Evolutionary conservation across 2,329 filamentous ascomycete species (phyloP).

Genomic region (Alternaria panax): DNA sequence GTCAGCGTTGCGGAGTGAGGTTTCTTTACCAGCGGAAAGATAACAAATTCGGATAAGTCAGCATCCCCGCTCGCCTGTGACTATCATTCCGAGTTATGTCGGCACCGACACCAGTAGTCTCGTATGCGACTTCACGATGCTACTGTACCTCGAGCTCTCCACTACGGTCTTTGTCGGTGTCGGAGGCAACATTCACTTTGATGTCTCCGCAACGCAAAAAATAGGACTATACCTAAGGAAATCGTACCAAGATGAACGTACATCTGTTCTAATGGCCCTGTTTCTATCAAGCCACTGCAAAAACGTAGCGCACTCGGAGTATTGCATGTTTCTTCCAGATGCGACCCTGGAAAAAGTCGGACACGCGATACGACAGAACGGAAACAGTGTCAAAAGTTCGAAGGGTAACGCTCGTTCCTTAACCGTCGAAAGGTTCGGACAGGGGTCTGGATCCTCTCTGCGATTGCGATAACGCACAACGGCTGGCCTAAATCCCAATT

Average conservation of each 20-base stretch:
- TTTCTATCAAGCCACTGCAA: background rate
- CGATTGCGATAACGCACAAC: slow-evolving; percentile 19
- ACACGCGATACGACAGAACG: background rate
- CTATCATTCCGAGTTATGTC: background rate
- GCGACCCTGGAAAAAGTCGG: background rate
- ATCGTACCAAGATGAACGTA: background rate
- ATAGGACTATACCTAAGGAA: background rate
- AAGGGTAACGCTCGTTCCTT: background rate
- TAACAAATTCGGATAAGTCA: slow-evolving; percentile 3
- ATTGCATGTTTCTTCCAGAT: background rate
- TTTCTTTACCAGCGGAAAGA: slow-evolving; percentile 6
- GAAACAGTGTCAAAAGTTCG: background rate
- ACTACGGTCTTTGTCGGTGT: background rate
- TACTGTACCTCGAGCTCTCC: background rate
- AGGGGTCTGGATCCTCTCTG: slow-evolving; percentile 1
- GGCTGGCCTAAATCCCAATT: slow-evolving; percentile 6
- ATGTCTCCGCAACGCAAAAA: background rate
- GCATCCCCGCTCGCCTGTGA: background rate
- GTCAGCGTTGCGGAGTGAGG: slow-evolving; percentile 12
- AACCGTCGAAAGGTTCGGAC: background rate
- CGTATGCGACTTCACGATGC: background rate
- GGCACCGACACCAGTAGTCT: background rate
- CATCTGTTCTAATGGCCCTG: background rate
- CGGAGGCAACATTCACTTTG: background rate
- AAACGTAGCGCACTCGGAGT: background rate